Evolutionary conservation across 2,329 filamentous ascomycete species (phyloP), one percentile per base, ranked within the genome.

Genomic region (Diaporthe ilicicola): DNA sequence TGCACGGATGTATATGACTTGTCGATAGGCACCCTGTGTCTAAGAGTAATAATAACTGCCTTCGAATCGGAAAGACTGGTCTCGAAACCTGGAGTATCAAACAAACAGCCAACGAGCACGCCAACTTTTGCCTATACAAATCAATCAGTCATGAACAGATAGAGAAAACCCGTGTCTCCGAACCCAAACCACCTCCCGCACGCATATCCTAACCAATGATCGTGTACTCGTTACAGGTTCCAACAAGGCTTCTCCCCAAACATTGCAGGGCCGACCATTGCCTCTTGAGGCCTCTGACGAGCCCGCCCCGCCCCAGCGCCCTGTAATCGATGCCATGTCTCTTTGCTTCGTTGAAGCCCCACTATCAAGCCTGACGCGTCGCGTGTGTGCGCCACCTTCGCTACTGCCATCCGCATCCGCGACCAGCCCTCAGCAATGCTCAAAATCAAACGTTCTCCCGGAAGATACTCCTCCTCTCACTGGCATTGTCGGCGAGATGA

Each of bases 381-480:
- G 7, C 22, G n/a, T 19, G 22, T 42, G 67, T 42, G 5, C 42
- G 12, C 19, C 56, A 65, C 27, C 24, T 19, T 50, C 55, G 22
- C 17, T n/a, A n/a, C 19, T 27, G 8, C 15, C 12, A 13, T 44
- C 50, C 44, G 13, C 1, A 24, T 27, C 53, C 39, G 27, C 9
- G 4, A 54, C 62, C 37, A 46, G 34, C 22, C 37, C 13, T 46
- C 32, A 22, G 10, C 29, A 27, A 22, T 12, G 19, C 34, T 10
- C 24, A 51, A 44, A 53, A 34, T 80, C 79, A 93, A 78, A 94
- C 87, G 73, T 92, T 87, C 82, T 94, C 92, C 71, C 86, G 85
- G 77, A 94, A 94, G 74, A 92, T 86, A 72, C 91, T 93, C 78
- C 88, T 87, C 80, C 91, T 85, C 83, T 92, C 91, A 37, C 84